These are phyloP conservation scores for Hypericum androsaemum DNA, from an alignment of 345 rosid genomes.

Conservation along the genomic window DNA sequence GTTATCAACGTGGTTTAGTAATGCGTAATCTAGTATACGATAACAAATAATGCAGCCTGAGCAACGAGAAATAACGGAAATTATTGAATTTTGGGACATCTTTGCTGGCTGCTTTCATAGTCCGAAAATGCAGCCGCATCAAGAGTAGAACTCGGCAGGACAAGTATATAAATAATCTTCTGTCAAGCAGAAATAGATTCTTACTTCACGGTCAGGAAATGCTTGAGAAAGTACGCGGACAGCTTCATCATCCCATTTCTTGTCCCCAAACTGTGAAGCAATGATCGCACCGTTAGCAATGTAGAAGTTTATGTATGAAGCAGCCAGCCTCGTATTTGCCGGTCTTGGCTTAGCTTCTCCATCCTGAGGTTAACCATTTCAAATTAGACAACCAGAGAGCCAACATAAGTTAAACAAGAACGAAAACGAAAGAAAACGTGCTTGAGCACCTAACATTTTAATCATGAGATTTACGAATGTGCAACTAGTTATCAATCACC, in stretches of 20 bases:
- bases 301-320: conserved; percentile 74
- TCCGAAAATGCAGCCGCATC: no score
- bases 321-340: conserved; percentile 76
- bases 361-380: conserved; percentile 26
- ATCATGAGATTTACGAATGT: no score
- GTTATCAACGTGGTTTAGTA: no score
- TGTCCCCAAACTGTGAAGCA: conserved; percentile 73
- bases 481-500: neutral
- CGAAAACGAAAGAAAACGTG: no score
- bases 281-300: conserved; percentile 69
- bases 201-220: conserved; percentile 59
- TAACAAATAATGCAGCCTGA: no score
- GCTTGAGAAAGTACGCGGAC: conserved; percentile 51
- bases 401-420: neutral
- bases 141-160: no score
- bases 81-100: no score
- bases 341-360: conserved; percentile 53
- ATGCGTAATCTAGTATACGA: no score
- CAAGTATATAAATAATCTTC: no score
- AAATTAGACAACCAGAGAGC: conserved; percentile 4
- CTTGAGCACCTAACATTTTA: no score
- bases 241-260: conserved; percentile 72
- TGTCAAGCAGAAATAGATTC: conserved; percentile 9
- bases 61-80: no score
- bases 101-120: no score